A percentile compares a stretch with the other conserved stretches of the same genome.
phyloP scores from a whole-genome alignment of 306 rosid species.

The Cicer bijugum region DNA sequence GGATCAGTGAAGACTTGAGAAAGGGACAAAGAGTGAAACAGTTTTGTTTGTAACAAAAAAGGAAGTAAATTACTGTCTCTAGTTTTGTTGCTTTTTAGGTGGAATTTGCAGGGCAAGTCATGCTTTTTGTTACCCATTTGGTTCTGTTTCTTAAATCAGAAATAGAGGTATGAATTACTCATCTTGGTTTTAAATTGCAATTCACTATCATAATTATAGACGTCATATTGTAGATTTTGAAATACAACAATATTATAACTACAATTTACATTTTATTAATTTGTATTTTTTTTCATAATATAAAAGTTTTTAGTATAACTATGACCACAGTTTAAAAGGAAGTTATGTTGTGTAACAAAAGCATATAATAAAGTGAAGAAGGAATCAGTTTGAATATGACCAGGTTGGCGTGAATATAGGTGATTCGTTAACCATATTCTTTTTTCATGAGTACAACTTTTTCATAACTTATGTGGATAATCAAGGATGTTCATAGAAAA shows the following conservation, averaged over 20 bases:
- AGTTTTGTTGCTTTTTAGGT: conserved; percentile 62
- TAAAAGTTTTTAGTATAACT: too few relatives aligned
- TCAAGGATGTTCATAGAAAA: neutral
- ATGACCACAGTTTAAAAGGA: too few relatives aligned
- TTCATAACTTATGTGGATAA: neutral
- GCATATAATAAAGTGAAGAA: conserved; percentile 27
- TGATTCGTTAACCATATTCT: neutral
- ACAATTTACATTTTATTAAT: too few relatives aligned
- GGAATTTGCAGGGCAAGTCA: conserved; percentile 41
- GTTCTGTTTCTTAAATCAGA: conserved; percentile 45
- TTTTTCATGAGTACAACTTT: conserved; percentile 13
- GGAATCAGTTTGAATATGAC: conserved; percentile 47
- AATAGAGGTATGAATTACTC: conserved; percentile 23
- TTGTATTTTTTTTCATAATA: too few relatives aligned
- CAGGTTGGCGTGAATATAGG: conserved; percentile 43
- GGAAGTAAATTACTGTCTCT: conserved; percentile 21
- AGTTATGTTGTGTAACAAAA: neutral
- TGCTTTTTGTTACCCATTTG: conserved; percentile 51
- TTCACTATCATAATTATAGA: too few relatives aligned
- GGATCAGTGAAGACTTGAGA: conserved; percentile 46
- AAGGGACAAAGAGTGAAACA: conserved; percentile 45
- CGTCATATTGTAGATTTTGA: too few relatives aligned
- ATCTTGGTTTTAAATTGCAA: too few relatives aligned
- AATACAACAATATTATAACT: too few relatives aligned
- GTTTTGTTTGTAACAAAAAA: conserved; percentile 37